Conservation (phyloP, 1,284 basidiomycete species). For the Austroboletus niveus region DNA sequence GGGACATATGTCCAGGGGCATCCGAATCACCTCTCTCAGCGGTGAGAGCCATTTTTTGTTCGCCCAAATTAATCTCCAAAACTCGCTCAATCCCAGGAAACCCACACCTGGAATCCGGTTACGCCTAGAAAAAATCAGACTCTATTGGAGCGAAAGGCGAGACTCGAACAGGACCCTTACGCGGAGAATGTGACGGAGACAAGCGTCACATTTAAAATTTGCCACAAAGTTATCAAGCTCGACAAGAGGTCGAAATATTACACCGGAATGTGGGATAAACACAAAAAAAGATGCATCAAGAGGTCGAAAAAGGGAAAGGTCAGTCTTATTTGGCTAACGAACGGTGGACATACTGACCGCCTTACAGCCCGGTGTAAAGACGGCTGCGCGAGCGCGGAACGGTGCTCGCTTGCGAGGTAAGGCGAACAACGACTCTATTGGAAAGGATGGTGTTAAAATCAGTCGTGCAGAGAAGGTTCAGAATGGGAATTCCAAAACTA, state of each 20-base stretch:
- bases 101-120: conserved; percentile 10
- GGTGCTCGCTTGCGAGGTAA: no score
- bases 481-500: no score
- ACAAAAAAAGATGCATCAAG: conserved; percentile 29
- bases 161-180: conserved; percentile 32
- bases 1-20: conserved; percentile 24
- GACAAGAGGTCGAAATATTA: conserved; percentile 36
- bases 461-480: no score
- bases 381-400: neutral
- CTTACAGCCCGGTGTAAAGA: conserved; percentile 16
- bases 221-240: conserved; percentile 29
- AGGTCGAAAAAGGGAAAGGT: conserved; percentile 21
- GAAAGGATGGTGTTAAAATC: no score
- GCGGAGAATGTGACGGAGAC: conserved; percentile 23
- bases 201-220: conserved; percentile 29
- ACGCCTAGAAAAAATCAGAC: conserved; percentile 31
- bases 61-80: neutral
- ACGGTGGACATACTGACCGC: conserved; percentile 11
- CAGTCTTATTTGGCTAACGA: conserved; percentile 6
- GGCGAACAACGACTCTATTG: no score
- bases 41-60: conserved; percentile 1
- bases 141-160: conserved; percentile 25
- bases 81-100: neutral
- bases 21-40: conserved; percentile 9
- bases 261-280: conserved; percentile 31